Conservation (phyloP, 139 green algal genomes). For the Tetratostichococcus sp. region DNA sequence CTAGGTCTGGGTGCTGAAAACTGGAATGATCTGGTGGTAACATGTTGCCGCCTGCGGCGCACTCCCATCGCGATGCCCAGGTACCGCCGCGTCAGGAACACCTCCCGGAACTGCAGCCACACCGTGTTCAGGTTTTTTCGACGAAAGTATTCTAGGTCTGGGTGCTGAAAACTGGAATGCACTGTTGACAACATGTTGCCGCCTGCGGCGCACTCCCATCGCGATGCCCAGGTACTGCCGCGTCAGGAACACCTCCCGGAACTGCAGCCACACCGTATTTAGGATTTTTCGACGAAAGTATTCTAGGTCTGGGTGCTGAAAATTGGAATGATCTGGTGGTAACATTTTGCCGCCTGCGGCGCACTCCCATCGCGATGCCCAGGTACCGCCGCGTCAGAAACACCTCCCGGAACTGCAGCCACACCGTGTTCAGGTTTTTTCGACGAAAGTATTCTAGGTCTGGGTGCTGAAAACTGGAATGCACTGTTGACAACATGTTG, state of each 20-base stretch:
- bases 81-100: constrained; percentile 72
- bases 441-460: too few species aligned
- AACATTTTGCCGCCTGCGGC: constrained; percentile 52
- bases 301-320: too few species aligned
- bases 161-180: too few species aligned
- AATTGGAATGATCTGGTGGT: too few species aligned
- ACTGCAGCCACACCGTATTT: constrained; percentile 3
- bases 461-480: too few species aligned
- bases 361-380: constrained; percentile 84
- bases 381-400: constrained; percentile 75
- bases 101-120: constrained; percentile 30
- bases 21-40: too few species aligned
- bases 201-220: constrained; percentile 78
- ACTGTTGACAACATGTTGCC: constrained; percentile 48
- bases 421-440: too few species aligned
- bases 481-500: too few species aligned
- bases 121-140: too few species aligned
- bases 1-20: too few species aligned
- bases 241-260: constrained; percentile 69
- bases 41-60: constrained; percentile 52
- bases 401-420: constrained; percentile 40
- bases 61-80: constrained; percentile 86
- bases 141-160: too few species aligned
- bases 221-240: constrained; percentile 71
- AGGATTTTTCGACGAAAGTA: too few species aligned